Base-by-base conservation (phyloP, 345 rosid species). In the Ceriops tagal region DNA sequence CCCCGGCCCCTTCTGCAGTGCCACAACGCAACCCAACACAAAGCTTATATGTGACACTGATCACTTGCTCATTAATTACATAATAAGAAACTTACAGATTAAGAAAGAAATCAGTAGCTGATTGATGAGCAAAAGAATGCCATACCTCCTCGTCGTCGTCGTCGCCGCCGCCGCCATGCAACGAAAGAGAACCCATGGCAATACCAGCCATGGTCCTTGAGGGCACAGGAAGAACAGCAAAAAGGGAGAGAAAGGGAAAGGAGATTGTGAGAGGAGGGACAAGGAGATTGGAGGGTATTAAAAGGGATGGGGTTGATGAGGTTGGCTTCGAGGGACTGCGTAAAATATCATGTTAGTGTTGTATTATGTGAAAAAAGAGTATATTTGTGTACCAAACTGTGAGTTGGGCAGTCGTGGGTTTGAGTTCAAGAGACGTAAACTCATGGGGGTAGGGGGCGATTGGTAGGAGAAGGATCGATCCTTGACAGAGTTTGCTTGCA, bases 391-490 rank as follows among this genome's bases (percentile, higher is more conserved):
- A 92, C 92, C 96, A 84, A 90, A 89, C 91, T 78, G 96, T 86
- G 84, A 84, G 98, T 80, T 90, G 88, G 71, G 86, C 80, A 65
- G 88, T 88, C 88, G 83, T 83, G 67, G 74, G 82, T 77, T 88
- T 81, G 90, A 88, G 86, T 88, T 68, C 10, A 86, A 76, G 80
- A 84, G 83, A 86, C 82, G 90, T 83, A 51, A 85, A 49, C 15
- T 19, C 39, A 27, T 66, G 15, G 22, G 64, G 35, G 46, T 58
- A 15, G 58, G 63, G 64, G 65, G 58, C 60, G 60, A 37, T 21
- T 61, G 55, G 75, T 49, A 30, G 49, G 70, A 58, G 63, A 58
- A 9, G 68, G 72, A 52, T 43, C 49, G 49, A 43, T 43, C 4
- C 3, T 19, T n/a, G 61, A 53, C 62, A 58, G 61, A 20, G 68